A percentile compares a stretch with the other conserved stretches of the same genome.
Conservation (phyloP, 2,329 filamentous ascomycete species). For the Hypoxylon sp. region DNA sequence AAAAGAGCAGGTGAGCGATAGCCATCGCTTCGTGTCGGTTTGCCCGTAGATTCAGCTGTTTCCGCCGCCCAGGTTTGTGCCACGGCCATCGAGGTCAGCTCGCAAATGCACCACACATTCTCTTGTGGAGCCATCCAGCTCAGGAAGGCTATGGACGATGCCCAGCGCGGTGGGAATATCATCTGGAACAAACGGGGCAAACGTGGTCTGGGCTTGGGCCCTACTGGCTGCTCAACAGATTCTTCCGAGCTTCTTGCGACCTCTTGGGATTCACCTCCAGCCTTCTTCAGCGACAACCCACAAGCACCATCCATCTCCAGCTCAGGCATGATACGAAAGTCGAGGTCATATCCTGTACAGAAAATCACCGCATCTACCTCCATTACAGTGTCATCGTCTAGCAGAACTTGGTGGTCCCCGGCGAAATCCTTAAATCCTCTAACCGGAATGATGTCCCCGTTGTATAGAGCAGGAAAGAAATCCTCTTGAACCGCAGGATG, state of each 20-base stretch:
- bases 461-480: constrained; percentile 33
- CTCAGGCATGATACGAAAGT: constrained; percentile 39
- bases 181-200: constrained; percentile 38
- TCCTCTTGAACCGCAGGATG: constrained; percentile 38
- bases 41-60: constrained; percentile 3
- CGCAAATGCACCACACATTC: constrained; percentile 35
- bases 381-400: constrained; percentile 25
- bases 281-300: constrained; percentile 25
- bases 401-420: constrained; percentile 24
- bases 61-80: constrained; percentile 44
- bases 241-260: neutral
- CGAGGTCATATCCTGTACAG: constrained; percentile 37
- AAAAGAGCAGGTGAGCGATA: constrained; percentile 31
- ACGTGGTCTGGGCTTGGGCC: constrained; percentile 12
- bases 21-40: neutral
- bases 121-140: constrained; percentile 38
- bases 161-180: constrained; percentile 39
- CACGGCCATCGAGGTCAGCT: constrained; percentile 50
- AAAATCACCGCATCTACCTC: constrained; percentile 38
- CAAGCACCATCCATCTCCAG: constrained; percentile 36
- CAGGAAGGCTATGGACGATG: constrained; percentile 36
- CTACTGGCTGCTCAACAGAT: neutral
- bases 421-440: constrained; percentile 35
- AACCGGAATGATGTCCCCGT: constrained; percentile 27
- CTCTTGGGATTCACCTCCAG: constrained; percentile 1